Evolutionary conservation across 768 basidiomycete genomes (phyloP), one percentile per base, ranked within the genome.

Genomic region (Collybia sp.): DNA sequence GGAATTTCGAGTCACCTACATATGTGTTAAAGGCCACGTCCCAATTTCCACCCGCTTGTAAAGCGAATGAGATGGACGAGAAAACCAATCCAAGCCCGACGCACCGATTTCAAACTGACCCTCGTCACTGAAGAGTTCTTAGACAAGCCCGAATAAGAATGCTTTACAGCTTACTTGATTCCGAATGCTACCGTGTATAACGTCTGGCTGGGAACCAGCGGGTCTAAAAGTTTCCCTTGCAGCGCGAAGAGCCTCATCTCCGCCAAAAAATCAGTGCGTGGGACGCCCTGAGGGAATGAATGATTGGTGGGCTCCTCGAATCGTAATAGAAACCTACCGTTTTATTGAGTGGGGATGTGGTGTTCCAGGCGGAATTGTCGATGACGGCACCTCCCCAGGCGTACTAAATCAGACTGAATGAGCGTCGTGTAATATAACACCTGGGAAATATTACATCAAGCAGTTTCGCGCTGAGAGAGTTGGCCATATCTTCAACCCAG

Each of bases 311-410:
- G 8, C 8, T 4, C 8, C 25, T 25, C 25, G 25, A 8, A 8
- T 8, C 36, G 18, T 25, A 36, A 40, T 16, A 32, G 31, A 30
- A 31, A 30, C 40, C 8, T 18, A 57, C 60, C 17, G 63, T 59
- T 42, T 40, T 36, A 36, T 63, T 66, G 11, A 39, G 19, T 12
- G 63, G 63, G 1, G 55, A 53, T 12, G 64, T 66, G 12, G 62
- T 62, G 40, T 65, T 66, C 50, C 60, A 66, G 0, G 60, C 64
- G 43, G 59, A 60, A 46, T 63, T 63, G 44, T 66, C 57, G 40
- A 65, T 64, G 11, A 66, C 47, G 16, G 64, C 64, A 11, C 63
- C 64, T 30, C 63, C 64, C 62, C 63, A 64, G 10, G 64, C 61
- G 20, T 66, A 63, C 64, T 65, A 25, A 13, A 25, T 13, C 12